A percentile compares a stretch with the other conserved stretches of the same genome.
phyloP scores from a whole-genome alignment of 441 rosid genomes.

The Gossypium gossypioides region DNA sequence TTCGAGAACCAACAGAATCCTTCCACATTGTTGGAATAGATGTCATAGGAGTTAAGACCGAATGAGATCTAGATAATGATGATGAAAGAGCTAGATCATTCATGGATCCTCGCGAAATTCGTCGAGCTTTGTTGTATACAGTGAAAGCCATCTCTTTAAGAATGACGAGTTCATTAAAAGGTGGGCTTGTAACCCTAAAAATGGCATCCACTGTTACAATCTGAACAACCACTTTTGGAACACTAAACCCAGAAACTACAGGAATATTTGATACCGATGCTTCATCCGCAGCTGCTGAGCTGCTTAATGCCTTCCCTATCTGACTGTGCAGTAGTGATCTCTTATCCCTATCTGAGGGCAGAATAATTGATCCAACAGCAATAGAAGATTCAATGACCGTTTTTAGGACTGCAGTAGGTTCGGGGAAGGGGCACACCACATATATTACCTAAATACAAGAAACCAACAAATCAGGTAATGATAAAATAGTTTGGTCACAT shows the following conservation, averaged over 20 bases:
- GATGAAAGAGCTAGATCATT: slow-evolving; percentile 50
- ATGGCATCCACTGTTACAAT: slow-evolving; percentile 90
- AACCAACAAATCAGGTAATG: slow-evolving; percentile 15
- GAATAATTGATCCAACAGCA: slow-evolving; percentile 70
- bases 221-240: slow-evolving; percentile 82
- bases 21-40: slow-evolving; percentile 84
- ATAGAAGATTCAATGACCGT: slow-evolving; percentile 83
- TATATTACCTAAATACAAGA: slow-evolving; percentile 65
- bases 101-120: slow-evolving; percentile 71
- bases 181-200: slow-evolving; percentile 87
- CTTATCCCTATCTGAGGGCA: slow-evolving; percentile 65
- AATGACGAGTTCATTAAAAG: slow-evolving; percentile 68
- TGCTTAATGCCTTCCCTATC: slow-evolving; percentile 78
- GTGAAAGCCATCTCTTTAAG: slow-evolving; percentile 97
- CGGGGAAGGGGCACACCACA: slow-evolving; percentile 98
- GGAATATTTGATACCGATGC: slow-evolving; percentile 73
- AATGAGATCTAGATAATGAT: slow-evolving; percentile 63
- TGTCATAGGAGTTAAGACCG: slow-evolving; percentile 46
- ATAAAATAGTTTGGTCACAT: slow-evolving; percentile 3
- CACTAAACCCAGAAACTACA: slow-evolving; percentile 79
- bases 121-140: slow-evolving; percentile 89
- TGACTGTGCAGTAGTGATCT: slow-evolving; percentile 61
- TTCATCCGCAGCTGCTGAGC: slow-evolving; percentile 85
- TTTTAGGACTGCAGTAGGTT: slow-evolving; percentile 79
- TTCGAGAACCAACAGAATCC: slow-evolving; percentile 78